These are phyloP conservation scores for Rhizopogon parksii DNA, from an alignment of 1,284 basidiomycete species.

Conservation along the genomic window DNA sequence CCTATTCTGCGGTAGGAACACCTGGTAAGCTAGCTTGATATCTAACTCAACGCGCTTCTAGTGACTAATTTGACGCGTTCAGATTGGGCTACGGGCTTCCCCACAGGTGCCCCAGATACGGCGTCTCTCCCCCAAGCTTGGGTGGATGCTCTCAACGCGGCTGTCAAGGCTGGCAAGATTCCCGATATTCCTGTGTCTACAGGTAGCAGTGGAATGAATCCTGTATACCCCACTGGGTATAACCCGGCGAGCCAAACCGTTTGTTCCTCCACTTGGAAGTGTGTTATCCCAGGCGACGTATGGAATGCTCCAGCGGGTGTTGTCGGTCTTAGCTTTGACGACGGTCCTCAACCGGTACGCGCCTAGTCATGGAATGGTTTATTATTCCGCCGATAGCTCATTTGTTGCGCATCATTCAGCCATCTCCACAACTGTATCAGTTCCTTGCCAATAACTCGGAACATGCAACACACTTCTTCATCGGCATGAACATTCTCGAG, in stretches of 20 bases:
- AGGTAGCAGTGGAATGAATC: constrained; percentile 35
- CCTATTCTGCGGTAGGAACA: constrained; percentile 52
- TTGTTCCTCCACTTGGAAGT: constrained; percentile 66
- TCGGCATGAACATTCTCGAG: constrained; percentile 64
- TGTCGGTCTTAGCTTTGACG: constrained; percentile 66
- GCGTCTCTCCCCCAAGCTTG: constrained; percentile 51
- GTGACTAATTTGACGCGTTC: constrained; percentile 3
- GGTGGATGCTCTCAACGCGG: constrained; percentile 59
- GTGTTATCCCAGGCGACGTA: constrained; percentile 50
- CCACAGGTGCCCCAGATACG: constrained; percentile 36
- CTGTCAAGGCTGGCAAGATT: constrained; percentile 63
- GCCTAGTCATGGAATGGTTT: constrained; percentile 10
- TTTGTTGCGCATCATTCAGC: constrained; percentile 11
- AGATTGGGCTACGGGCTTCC: constrained; percentile 60
- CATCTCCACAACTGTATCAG: constrained; percentile 34
- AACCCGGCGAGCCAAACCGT: constrained; percentile 47
- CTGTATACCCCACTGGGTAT: constrained; percentile 47
- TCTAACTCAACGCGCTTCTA: neutral
- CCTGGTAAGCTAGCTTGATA: constrained; percentile 37
- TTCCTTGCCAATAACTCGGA: constrained; percentile 59
- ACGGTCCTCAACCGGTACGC: constrained; percentile 63
- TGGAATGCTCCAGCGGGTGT: constrained; percentile 65
- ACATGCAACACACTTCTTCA: constrained; percentile 75
- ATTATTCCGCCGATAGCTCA: constrained; percentile 23
- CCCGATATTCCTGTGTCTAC: constrained; percentile 57